Percentiles rank a stretch among this genome's conserved stretches.
These are phyloP conservation scores for Suillus subalutaceus DNA, from an alignment of 768 basidiomycete genomes.

Conservation along the genomic window DNA sequence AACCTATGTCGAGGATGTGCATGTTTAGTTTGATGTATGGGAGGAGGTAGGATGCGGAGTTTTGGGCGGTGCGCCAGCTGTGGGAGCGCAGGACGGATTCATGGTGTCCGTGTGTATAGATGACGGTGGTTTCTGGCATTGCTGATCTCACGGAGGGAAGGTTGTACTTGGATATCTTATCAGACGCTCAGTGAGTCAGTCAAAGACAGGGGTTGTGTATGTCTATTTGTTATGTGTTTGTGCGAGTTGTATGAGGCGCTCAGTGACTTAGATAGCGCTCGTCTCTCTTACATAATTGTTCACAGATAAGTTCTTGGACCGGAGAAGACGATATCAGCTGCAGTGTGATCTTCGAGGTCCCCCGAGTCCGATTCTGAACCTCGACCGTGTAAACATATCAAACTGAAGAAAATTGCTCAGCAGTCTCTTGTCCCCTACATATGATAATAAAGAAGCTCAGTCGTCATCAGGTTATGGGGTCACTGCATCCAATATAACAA, in stretches of 20 bases:
- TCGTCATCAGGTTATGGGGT: background rate
- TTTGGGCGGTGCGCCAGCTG: constrained; percentile 40
- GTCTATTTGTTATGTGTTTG: background rate
- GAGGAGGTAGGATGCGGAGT: constrained; percentile 46
- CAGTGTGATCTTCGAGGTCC: too few species aligned
- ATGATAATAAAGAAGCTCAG: too few species aligned
- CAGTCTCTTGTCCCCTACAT: background rate
- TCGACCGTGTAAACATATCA: too few species aligned
- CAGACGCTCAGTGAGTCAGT: background rate
- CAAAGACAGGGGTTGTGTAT: background rate
- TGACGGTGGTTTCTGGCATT: constrained; percentile 12
- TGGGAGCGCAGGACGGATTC: constrained; percentile 40
- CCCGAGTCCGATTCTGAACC: too few species aligned
- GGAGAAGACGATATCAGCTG: background rate
- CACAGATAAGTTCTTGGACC: too few species aligned
- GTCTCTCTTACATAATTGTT: too few species aligned
- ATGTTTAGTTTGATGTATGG: constrained; percentile 38
- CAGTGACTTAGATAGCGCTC: background rate
- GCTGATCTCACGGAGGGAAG: background rate
- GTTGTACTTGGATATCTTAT: background rate
- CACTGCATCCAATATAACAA: background rate
- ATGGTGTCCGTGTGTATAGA: constrained; percentile 32
- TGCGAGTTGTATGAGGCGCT: background rate
- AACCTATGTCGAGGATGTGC: constrained; percentile 53
- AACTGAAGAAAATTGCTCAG: background rate